A percentile compares a stretch with the other conserved stretches of the same genome.
Evolutionary conservation across 1,284 basidiomycete genomes (phyloP).

Genomic region (Volvariella surrecta): DNA sequence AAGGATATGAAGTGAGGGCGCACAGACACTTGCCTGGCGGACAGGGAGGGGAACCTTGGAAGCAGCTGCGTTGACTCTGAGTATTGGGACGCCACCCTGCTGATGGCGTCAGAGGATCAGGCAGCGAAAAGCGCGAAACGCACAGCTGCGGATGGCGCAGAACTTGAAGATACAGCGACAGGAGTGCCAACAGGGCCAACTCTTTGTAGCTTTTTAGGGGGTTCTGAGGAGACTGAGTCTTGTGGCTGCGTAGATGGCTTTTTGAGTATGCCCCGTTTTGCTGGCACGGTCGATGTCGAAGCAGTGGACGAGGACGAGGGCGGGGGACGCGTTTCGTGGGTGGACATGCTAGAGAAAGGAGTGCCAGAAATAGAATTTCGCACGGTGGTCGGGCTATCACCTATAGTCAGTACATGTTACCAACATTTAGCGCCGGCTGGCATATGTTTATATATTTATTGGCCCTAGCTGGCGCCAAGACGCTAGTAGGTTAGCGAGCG

Average conservation of each 20-base stretch:
- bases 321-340: constrained; percentile 14
- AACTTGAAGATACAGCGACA: constrained; percentile 29
- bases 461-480: too few relatives aligned
- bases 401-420: too few relatives aligned
- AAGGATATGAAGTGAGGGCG: constrained; percentile 12
- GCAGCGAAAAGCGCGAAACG: constrained; percentile 11
- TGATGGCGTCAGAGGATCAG: constrained; percentile 2
- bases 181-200: constrained; percentile 32
- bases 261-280: constrained; percentile 24
- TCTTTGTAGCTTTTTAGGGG: constrained; percentile 55
- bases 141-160: constrained; percentile 30
- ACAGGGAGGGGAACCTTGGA: constrained; percentile 61
- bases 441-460: too few relatives aligned
- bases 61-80: constrained; percentile 53
- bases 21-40: constrained; percentile 44
- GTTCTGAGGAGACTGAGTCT: constrained; percentile 24
- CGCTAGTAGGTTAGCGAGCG: too few relatives aligned
- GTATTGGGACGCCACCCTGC: constrained; percentile 57
- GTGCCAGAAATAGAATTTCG: too few relatives aligned
- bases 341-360: constrained; percentile 23
- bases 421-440: too few relatives aligned
- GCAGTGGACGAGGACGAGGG: constrained; percentile 6
- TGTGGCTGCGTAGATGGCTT: constrained; percentile 14
- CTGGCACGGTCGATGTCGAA: constrained; percentile 16
- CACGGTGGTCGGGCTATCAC: too few relatives aligned